Conservation (phyloP, 441 rosid genomes). For the Omphalea diandra region DNA sequence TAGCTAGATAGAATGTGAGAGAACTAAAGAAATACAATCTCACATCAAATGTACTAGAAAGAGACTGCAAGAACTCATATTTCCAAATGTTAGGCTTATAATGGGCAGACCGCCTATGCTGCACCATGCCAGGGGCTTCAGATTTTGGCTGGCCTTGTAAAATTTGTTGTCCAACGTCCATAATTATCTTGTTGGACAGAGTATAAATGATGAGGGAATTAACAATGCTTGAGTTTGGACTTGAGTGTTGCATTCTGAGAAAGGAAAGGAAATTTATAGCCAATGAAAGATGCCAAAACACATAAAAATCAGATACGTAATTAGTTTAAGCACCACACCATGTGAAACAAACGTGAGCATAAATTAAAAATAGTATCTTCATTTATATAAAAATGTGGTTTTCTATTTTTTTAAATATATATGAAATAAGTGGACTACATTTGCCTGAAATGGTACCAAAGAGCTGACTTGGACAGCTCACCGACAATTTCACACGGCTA, state of each 20-base stretch:
- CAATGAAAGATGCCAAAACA: neutral
- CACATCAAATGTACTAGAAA: slow-evolving; percentile 33
- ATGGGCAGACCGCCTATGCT: slow-evolving; percentile 36
- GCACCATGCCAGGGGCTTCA: slow-evolving; percentile 5
- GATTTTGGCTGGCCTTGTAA: neutral
- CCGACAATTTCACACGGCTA: too few species aligned
- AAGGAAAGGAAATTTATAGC: neutral
- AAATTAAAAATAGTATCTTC: too few species aligned
- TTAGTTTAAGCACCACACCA: too few species aligned
- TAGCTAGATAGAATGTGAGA: neutral
- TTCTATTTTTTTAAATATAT: too few species aligned
- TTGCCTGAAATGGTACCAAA: too few species aligned
- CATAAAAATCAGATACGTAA: too few species aligned
- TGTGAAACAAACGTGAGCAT: too few species aligned
- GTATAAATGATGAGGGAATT: neutral
- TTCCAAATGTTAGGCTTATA: slow-evolving; percentile 54
- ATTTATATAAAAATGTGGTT: too few species aligned
- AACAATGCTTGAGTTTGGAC: too few species aligned
- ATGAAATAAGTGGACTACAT: too few species aligned
- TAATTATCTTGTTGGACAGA: neutral
- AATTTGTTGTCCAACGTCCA: neutral
- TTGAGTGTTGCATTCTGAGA: too few species aligned
- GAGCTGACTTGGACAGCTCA: too few species aligned
- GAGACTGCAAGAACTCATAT: slow-evolving; percentile 41
- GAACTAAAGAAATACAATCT: neutral